Evolutionary conservation across 176 grass and related monocot species (phyloP).

Genomic region (Zoysia pacifica): DNA sequence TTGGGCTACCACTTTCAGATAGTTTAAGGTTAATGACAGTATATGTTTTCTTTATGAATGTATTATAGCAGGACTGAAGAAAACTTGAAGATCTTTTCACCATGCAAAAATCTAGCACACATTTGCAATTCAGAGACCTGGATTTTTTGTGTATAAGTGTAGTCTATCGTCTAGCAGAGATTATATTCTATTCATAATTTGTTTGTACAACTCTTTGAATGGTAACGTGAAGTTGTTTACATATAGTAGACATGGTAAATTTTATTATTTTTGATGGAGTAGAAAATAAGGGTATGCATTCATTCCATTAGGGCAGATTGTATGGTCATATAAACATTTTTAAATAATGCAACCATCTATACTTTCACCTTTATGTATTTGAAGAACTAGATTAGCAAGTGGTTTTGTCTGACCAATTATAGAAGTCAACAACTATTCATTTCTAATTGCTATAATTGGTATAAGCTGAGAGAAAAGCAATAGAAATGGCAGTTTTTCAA

Average conservation of each 20-base stretch:
- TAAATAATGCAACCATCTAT: neutral
- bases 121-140: neutral
- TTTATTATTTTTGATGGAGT: neutral
- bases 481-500: neutral
- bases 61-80: neutral
- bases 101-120: neutral
- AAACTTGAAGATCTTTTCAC: neutral
- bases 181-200: neutral
- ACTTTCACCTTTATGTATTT: neutral
- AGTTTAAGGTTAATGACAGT: neutral
- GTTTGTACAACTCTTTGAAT: neutral
- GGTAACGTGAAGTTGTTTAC: neutral
- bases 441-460: neutral
- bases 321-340: neutral
- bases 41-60: neutral
- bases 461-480: neutral
- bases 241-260: neutral
- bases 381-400: neutral
- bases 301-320: neutral
- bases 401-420: neutral
- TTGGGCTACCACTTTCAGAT: neutral
- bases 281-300: neutral
- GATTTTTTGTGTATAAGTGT: constrained; percentile 15
- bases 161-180: neutral
- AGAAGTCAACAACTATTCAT: neutral